Base-by-base conservation (phyloP, 83 land plant genomes). In the Diphasiastrum complanatum region DNA sequence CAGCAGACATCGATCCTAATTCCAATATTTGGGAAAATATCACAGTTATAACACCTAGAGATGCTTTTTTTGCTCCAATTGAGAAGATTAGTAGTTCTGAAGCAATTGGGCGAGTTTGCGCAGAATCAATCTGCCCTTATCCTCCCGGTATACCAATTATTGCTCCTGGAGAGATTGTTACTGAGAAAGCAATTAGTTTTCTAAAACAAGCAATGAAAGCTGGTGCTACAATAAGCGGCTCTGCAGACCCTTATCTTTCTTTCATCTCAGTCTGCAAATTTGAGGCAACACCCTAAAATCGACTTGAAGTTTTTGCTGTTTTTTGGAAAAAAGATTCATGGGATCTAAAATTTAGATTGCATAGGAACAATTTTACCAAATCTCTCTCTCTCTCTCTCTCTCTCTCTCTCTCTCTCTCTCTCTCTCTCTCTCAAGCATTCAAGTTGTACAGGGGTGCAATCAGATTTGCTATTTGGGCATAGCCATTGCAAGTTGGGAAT, bases 141-240 rank as follows among this genome's bases (percentile, higher is more conserved):
- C 97, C 97, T 2, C 95, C 97, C 32, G 97, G 95, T 6, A 84
- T 91, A 47, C 97, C 97, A 33, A 75, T 87, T 3, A 59, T 87
- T 59, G 65, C 72, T 16, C 97, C 97, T 3, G 97, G 97, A 47
- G 93, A 91, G 66, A 51, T 77, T 28, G 74, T 91, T 34, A 81
- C 86, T n/a, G 50, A 72, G 60, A 71, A 35, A 37, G 79, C 89
- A 23, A 18, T 91, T 33, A 50, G 45, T 51, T 84, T 80, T 68
- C 55, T 91, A 28, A 23, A 66, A 67, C 47, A 72, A 29, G 70
- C 75, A 35, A 65, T 50, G 49, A 60, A 61, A 4, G 60, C 58
- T 36, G 92, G 86, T 27, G 92, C 82, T 6, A 25, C 50, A 22
- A 73, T 91, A 31, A 91, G 68, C 48, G 97, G 97, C 29, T 93